Percentiles rank a stretch among this genome's conserved stretches.
These are phyloP conservation scores for Spongiforma sp. DNA, from an alignment of 1,284 basidiomycete species.

Conservation along the genomic window DNA sequence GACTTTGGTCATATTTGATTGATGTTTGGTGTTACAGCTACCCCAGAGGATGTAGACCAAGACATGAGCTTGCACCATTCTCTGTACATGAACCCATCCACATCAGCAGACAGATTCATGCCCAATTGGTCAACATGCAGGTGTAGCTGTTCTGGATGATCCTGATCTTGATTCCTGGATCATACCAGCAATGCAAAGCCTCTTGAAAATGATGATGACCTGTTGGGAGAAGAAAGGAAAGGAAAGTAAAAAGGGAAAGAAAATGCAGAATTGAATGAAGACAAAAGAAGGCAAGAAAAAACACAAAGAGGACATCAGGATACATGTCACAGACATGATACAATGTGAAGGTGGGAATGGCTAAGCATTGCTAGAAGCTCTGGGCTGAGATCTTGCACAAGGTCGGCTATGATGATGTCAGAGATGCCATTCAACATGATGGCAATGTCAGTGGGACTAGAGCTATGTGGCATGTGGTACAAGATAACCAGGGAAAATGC, in stretches of 20 bases:
- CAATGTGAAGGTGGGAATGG: constrained; percentile 89
- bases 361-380: constrained; percentile 91
- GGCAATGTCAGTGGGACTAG: constrained; percentile 77
- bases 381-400: constrained; percentile 87
- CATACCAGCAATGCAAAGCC: constrained; percentile 64
- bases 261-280: constrained; percentile 37
- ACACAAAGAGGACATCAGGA: constrained; percentile 65
- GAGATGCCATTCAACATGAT: constrained; percentile 88
- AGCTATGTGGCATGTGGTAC: too few species aligned
- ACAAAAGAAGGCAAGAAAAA: constrained; percentile 39
- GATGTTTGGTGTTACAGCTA: too few species aligned
- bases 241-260: constrained; percentile 56
- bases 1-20: too few species aligned
- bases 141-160: constrained; percentile 82
- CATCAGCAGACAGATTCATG: constrained; percentile 76
- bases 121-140: constrained; percentile 92
- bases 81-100: too few species aligned
- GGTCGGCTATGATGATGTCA: constrained; percentile 86
- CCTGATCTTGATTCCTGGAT: constrained; percentile 89
- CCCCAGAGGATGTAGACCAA: too few species aligned
- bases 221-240: constrained; percentile 39
- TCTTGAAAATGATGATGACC: constrained; percentile 36
- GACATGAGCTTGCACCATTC: too few species aligned
- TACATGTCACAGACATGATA: constrained; percentile 82
- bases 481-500: too few species aligned